phyloP scores from a whole-genome alignment of 768 basidiomycete genomes.

The Russula vinacea region DNA sequence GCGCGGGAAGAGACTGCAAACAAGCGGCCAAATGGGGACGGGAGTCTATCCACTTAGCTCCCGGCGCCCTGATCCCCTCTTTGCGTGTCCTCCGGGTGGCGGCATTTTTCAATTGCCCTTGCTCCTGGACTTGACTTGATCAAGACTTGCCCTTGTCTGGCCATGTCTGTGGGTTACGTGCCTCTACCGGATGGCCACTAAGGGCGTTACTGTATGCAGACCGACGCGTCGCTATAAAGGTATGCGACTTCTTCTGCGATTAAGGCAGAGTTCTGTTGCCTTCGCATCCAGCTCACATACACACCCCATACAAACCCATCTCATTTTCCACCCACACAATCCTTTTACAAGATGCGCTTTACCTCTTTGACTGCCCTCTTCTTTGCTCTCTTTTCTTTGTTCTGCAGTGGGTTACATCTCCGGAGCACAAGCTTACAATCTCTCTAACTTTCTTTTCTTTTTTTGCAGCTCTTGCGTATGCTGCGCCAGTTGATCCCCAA shows the following conservation, averaged over 20 bases:
- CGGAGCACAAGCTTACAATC: background rate
- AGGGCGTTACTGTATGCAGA: background rate
- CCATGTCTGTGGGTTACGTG: too few relatives aligned
- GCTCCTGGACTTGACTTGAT: conserved; percentile 1
- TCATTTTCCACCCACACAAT: too few relatives aligned
- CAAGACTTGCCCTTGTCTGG: background rate
- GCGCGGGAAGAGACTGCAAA: too few relatives aligned
- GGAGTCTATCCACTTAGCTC: background rate
- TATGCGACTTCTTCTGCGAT: background rate
- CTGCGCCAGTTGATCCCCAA: background rate
- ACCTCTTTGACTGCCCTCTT: background rate
- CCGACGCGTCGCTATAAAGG: background rate
- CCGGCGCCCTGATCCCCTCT: background rate
- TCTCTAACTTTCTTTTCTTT: background rate
- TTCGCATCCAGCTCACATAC: too few relatives aligned
- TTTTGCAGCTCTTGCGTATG: conserved; percentile 1
- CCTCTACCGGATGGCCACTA: background rate
- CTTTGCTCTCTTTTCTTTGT: background rate
- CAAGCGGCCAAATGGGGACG: conserved; percentile 6
- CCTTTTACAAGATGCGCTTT: conserved; percentile 2
- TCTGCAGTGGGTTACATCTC: background rate
- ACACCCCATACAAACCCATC: too few relatives aligned
- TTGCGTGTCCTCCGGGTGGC: background rate
- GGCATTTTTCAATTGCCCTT: background rate
- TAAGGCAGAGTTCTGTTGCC: background rate